Evolutionary conservation across 352 stramenopile species (phyloP), one percentile per base, ranked within the genome.

Genomic region (Pythium biforme): DNA sequence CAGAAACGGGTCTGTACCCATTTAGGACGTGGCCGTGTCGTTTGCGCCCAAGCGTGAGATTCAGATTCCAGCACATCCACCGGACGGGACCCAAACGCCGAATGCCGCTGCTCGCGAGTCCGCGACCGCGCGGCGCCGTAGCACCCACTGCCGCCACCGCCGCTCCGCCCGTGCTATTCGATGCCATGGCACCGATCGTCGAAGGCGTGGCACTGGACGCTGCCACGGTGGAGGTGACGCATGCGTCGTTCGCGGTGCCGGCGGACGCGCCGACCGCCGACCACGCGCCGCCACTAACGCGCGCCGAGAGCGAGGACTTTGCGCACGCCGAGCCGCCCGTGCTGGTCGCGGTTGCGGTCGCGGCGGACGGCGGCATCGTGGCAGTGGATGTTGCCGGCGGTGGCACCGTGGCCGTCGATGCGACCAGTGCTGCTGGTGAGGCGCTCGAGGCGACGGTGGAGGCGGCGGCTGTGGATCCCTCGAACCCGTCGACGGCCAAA

Each of bases 271-370:
- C 27, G 25, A 37, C 12, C 25, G 48, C 51, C 40, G 27, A 48
- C 10, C 22, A 65, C n/a, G 45, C 69, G 29, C 37, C 72, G 22
- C 58, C 55, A 48, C 74, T 90, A 26, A 86, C 79, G 15, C 55
- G 70, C 31, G 81, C 77, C 31, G 81, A 90, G 63, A 78, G 63
- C 9, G 81, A 86, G 55, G 81, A 90, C 72, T 90, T 90, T 41
- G 81, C 77, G 17, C 69, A 72, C 17, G 79, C 81, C 11, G 62
- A 78, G 59, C 68, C 59, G 27, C 75, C 67, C 25, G 68, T 61
- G 17, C 62, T 72, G 61, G 68, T 71, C n/a, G 65, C 60, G 20
- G 68, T 70, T 12, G 64, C 59, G 17, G 14, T 43, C 23, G 19
- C 47, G 45, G 22, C 39, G 27, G 51, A 62, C 52, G 60, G 43